phyloP scores from a whole-genome alignment of 108 stramenopile species.

The Mediolabrus comicus region DNA sequence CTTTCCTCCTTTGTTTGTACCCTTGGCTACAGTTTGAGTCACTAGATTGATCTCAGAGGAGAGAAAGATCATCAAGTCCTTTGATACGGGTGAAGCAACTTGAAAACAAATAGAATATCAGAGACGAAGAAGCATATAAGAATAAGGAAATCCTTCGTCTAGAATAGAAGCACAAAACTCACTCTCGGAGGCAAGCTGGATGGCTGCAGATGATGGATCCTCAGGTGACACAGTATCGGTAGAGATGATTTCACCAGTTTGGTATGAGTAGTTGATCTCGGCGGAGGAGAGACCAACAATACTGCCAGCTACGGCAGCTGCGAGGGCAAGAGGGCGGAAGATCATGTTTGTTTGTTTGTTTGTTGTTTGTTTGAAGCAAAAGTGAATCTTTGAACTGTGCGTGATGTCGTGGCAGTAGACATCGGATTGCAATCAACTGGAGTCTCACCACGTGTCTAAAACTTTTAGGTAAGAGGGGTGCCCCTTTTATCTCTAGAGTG shows the following conservation, averaged over 20 bases:
- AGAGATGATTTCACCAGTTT: not conserved
- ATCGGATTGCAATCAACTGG: too few relatives aligned
- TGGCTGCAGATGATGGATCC: too few relatives aligned
- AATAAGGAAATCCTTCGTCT: not conserved
- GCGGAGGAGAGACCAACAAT: not conserved
- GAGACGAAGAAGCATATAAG: not conserved
- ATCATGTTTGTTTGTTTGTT: not conserved
- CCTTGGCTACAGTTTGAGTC: not conserved
- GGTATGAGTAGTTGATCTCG: not conserved
- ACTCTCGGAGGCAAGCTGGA: not conserved
- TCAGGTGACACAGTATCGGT: not conserved
- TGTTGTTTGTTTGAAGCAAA: too few relatives aligned
- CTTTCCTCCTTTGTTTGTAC: not conserved
- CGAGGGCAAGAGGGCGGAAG: not conserved
- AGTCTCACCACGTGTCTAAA: too few relatives aligned
- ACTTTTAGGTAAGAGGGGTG: too few relatives aligned
- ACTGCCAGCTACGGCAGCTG: not conserved
- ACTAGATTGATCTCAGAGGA: not conserved
- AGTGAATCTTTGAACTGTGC: too few relatives aligned
- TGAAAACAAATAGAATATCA: not conserved
- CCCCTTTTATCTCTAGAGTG: too few relatives aligned
- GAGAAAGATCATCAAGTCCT: not conserved
- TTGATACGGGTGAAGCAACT: not conserved
- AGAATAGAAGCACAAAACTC: not conserved
- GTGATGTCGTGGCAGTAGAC: too few relatives aligned